Evolutionary conservation across 164 flowering plant genomes (phyloP).

Genomic region (Vitis rotundifolia): DNA sequence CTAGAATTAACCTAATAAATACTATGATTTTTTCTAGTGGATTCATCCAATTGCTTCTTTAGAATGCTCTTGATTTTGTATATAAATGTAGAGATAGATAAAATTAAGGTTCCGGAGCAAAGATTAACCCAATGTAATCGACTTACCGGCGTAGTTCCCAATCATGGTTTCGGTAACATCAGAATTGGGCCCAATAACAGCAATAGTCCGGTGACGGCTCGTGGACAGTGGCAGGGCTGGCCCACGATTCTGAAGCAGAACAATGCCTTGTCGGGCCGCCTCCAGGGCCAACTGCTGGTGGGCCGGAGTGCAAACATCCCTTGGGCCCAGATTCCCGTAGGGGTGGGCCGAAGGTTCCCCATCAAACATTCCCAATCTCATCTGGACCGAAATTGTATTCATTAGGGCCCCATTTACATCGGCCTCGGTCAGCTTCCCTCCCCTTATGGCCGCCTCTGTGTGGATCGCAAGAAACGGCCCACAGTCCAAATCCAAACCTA

Average conservation of each 20-base stretch:
- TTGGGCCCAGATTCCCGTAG: conserved; percentile 51
- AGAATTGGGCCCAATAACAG: conserved; percentile 71
- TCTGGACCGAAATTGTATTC: conserved; percentile 50
- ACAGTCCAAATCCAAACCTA: conserved; percentile 75
- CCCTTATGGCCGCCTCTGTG: conserved; percentile 44
- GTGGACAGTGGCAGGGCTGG: conserved; percentile 47
- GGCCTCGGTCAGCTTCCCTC: conserved; percentile 38
- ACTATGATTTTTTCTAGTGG: no score
- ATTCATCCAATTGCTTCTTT: no score
- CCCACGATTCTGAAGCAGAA: conserved; percentile 46
- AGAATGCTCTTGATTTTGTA: no score
- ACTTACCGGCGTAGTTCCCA: conserved; percentile 66
- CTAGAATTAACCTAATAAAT: no score
- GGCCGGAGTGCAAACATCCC: conserved; percentile 59
- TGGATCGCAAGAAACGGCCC: conserved; percentile 58
- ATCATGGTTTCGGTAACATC: conserved; percentile 68
- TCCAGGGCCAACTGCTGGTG: conserved; percentile 60
- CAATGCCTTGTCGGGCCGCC: conserved; percentile 73
- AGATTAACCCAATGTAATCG: no score
- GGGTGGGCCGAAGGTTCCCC: conserved; percentile 54
- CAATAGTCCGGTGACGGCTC: conserved; percentile 40
- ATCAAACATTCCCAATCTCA: conserved; percentile 80
- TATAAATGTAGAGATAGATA: no score
- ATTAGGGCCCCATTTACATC: conserved; percentile 58
- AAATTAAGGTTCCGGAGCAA: no score